phyloP scores from a whole-genome alignment of 371 early-diverging fungal genomes.

The Fennellomyces sp. region DNA sequence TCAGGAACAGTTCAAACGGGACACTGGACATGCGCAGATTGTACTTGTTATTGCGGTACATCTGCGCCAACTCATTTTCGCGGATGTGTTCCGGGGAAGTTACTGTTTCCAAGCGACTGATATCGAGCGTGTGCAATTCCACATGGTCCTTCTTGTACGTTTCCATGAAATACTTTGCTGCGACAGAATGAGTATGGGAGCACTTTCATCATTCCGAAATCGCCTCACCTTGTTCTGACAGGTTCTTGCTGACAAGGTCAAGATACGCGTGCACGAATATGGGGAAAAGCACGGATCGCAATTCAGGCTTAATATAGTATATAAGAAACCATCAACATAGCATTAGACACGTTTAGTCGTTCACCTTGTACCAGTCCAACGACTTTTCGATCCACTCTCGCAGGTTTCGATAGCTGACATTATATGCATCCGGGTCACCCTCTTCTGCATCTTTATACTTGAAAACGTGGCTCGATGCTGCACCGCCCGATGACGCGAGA shows the following conservation, averaged over 20 bases:
- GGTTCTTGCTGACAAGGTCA: slow-evolving; percentile 75
- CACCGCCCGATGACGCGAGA: slow-evolving; percentile 14
- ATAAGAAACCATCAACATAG: background rate
- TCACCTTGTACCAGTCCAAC: slow-evolving; percentile 89
- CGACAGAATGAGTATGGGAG: background rate
- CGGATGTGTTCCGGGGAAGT: slow-evolving; percentile 73
- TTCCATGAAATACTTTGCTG: slow-evolving; percentile 72
- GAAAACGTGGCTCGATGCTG: slow-evolving; percentile 59
- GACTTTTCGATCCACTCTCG: slow-evolving; percentile 95
- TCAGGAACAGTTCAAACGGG: slow-evolving; percentile 91
- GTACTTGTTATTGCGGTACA: slow-evolving; percentile 89
- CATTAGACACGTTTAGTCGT: background rate
- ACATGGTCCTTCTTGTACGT: slow-evolving; percentile 76
- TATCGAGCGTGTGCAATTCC: slow-evolving; percentile 73
- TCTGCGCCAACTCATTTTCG: slow-evolving; percentile 82
- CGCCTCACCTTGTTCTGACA: slow-evolving; percentile 69
- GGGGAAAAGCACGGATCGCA: slow-evolving; percentile 89
- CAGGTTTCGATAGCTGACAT: slow-evolving; percentile 77
- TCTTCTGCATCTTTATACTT: slow-evolving; percentile 74
- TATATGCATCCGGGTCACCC: slow-evolving; percentile 80
- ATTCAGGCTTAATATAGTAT: slow-evolving; percentile 68
- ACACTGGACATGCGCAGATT: slow-evolving; percentile 86
- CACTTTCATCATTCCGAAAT: background rate
- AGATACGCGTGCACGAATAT: slow-evolving; percentile 95
- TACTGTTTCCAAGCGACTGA: slow-evolving; percentile 69